These are phyloP conservation scores for Parietichytrium sp. DNA, from an alignment of 108 stramenopile species.

Conservation along the genomic window DNA sequence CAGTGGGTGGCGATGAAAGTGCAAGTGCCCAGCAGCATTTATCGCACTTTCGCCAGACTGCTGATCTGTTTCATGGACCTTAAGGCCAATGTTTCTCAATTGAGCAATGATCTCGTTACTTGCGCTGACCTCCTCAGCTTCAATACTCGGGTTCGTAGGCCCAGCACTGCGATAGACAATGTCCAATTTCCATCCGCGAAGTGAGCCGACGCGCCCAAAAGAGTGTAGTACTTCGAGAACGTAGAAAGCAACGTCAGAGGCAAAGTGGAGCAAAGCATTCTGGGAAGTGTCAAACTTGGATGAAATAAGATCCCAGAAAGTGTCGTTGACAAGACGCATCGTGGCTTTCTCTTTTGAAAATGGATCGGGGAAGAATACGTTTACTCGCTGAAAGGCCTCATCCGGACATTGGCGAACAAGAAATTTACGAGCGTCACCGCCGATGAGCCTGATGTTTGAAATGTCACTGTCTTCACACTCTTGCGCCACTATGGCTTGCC, in stretches of 20 bases:
- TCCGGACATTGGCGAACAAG: neutral
- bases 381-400: neutral
- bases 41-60: too few species aligned
- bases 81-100: neutral
- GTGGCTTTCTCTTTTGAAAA: neutral
- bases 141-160: neutral
- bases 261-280: conserved; percentile 1
- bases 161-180: neutral
- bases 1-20: neutral
- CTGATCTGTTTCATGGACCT: too few species aligned
- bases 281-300: neutral
- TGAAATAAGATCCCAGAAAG: neutral
- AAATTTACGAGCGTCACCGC: conserved; percentile 20
- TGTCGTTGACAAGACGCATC: neutral
- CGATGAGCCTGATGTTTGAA: neutral
- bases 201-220: too few species aligned
- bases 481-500: neutral
- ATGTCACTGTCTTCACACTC: neutral
- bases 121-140: neutral
- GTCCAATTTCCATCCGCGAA: neutral
- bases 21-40: neutral
- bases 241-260: conserved; percentile 9
- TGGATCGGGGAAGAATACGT: conserved; percentile 14
- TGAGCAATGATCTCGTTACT: neutral
- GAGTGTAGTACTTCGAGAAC: neutral